phyloP scores from a whole-genome alignment of 768 basidiomycete species.

The Pisolithus tinctorius region DNA sequence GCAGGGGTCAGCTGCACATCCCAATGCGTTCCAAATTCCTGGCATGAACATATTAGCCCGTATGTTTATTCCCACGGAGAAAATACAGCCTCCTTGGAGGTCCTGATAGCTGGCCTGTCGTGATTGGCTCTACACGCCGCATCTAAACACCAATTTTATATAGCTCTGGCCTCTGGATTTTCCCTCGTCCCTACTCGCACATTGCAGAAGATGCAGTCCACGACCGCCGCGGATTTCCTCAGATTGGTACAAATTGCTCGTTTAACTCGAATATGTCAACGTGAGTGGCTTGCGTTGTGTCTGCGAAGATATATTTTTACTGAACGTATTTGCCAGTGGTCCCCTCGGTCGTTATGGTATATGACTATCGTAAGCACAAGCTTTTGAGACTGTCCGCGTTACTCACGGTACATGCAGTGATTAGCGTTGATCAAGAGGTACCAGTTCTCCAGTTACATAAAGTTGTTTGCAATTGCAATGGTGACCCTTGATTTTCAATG shows the following conservation, averaged over 20 bases:
- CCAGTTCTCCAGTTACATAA: not conserved
- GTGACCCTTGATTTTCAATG: not conserved
- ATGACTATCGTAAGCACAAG: not conserved
- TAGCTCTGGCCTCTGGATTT: no score
- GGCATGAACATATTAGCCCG: no score
- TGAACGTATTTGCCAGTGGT: not conserved
- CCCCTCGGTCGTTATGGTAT: not conserved
- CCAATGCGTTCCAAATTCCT: no score
- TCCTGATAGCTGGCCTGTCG: no score
- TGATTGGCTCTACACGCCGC: no score
- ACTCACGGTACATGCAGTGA: not conserved
- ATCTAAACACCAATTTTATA: no score
- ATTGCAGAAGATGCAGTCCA: no score
- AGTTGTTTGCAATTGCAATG: not conserved
- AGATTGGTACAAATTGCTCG: not conserved
- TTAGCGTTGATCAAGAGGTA: not conserved
- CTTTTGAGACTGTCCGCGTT: not conserved
- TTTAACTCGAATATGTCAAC: not conserved
- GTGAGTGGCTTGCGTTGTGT: not conserved
- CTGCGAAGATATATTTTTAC: not conserved
- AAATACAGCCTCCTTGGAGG: no score
- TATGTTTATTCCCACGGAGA: no score
- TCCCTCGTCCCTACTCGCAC: no score
- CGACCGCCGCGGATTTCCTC: no score
- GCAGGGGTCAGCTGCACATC: no score